A percentile compares a stretch with the other conserved stretches of the same genome.
These are phyloP conservation scores for Pancytospora philotis DNA, from an alignment of 371 early-diverging fungal genomes.

Conservation along the genomic window DNA sequence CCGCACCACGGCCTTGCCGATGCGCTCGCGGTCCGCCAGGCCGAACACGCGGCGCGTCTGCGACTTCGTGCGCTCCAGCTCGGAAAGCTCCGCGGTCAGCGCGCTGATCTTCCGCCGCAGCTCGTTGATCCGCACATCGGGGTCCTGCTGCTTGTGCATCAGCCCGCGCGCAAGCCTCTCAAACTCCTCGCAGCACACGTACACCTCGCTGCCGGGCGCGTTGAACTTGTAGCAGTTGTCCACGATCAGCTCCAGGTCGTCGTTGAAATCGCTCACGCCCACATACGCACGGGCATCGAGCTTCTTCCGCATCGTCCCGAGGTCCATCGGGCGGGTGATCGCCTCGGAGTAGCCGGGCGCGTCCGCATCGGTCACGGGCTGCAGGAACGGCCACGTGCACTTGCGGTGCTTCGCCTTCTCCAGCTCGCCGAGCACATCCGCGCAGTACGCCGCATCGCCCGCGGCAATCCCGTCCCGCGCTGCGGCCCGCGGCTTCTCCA, in stretches of 20 bases:
- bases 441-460: slow-evolving; percentile 51
- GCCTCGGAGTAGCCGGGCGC: slow-evolving; percentile 56
- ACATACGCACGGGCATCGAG: slow-evolving; percentile 39
- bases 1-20: slow-evolving; percentile 38
- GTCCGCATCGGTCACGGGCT: slow-evolving; percentile 50
- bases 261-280: slow-evolving; percentile 42
- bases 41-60: slow-evolving; percentile 23
- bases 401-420: slow-evolving; percentile 48
- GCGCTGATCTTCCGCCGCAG: slow-evolving; percentile 50
- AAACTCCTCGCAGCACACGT: slow-evolving; percentile 59
- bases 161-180: slow-evolving; percentile 33
- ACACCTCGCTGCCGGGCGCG: slow-evolving; percentile 71
- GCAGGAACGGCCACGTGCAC: slow-evolving; percentile 57
- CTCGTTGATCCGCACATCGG: slow-evolving; percentile 39
- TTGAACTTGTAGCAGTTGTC: slow-evolving; percentile 86
- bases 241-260: slow-evolving; percentile 61
- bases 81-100: slow-evolving; percentile 45
- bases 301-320: slow-evolving; percentile 48
- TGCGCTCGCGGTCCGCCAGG: slow-evolving; percentile 32
- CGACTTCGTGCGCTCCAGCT: slow-evolving; percentile 43
- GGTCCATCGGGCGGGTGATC: slow-evolving; percentile 57
- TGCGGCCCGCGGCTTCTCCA: slow-evolving; percentile 22
- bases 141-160: slow-evolving; percentile 25
- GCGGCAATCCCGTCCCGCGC: slow-evolving; percentile 24
- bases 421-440: slow-evolving; percentile 48